Percentiles rank a stretch among this genome's conserved stretches.
These are phyloP conservation scores for Ophidiomyces ophidiicola DNA, from an alignment of 2,329 filamentous ascomycete species.

Conservation along the genomic window DNA sequence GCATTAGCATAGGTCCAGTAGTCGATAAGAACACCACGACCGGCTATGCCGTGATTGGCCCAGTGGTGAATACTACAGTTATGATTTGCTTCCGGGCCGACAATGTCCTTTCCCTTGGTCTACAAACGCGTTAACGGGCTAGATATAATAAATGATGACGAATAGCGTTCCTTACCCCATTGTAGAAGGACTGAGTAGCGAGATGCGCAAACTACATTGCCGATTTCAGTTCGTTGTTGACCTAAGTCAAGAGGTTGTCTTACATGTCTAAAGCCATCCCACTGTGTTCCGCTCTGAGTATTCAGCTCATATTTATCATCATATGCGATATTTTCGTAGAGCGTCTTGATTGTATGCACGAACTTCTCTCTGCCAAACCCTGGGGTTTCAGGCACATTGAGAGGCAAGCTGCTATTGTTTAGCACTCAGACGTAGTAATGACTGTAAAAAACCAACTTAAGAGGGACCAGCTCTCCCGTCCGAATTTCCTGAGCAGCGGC, in stretches of 20 bases:
- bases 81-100: slow-evolving; percentile 25
- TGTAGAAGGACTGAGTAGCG: slow-evolving; percentile 30
- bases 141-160: not conserved
- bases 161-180: slow-evolving; percentile 23
- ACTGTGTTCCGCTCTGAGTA: slow-evolving; percentile 39
- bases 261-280: slow-evolving; percentile 41
- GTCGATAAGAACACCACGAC: slow-evolving; percentile 33
- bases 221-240: slow-evolving; percentile 1
- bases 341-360: slow-evolving; percentile 42
- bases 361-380: slow-evolving; percentile 43
- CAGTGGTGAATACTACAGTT: slow-evolving; percentile 35
- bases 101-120: slow-evolving; percentile 27
- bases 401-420: slow-evolving; percentile 34
- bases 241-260: slow-evolving; percentile 6
- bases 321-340: slow-evolving; percentile 27
- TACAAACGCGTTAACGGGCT: slow-evolving; percentile 10
- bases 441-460: slow-evolving; percentile 33
- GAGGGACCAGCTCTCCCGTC: slow-evolving; percentile 44
- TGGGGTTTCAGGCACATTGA: slow-evolving; percentile 42
- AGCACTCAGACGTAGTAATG: not conserved
- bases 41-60: slow-evolving; percentile 33
- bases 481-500: slow-evolving; percentile 42
- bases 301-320: slow-evolving; percentile 39
- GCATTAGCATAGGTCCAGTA: slow-evolving; percentile 38
- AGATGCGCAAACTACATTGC: slow-evolving; percentile 29